Evolutionary conservation across 139 green algal genomes (phyloP), one percentile per base, ranked within the genome.

Genomic region (Haematococcus lacustris): DNA sequence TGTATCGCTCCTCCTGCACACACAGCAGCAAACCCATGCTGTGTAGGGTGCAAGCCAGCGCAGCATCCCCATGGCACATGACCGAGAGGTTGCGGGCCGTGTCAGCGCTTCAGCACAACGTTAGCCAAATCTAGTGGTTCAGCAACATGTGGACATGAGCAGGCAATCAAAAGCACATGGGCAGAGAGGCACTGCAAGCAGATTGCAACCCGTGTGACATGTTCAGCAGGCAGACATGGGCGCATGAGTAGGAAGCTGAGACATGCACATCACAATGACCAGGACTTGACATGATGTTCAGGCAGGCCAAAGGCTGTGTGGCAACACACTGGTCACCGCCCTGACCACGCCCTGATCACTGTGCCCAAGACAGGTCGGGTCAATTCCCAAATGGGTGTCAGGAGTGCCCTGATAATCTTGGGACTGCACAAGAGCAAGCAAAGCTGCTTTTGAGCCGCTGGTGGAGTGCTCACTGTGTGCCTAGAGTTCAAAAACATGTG

Each of bases 1-100:
- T 59, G 66, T 71, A 71, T 6, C 66, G 66, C 66, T 71, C 66
- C 41, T 51, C 66, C 66, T 71, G 66, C n/a, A n/a, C n/a, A n/a
- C n/a, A n/a, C n/a, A n/a, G n/a, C n/a, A n/a, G n/a, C n/a, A n/a
- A n/a, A n/a, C n/a, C n/a, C n/a, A n/a, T n/a, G n/a, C n/a, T 51
- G 66, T 3, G 38, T 39, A 3, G 40, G 5, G 57, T 65, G 57
- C 5, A 13, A 57, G 13, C 13, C 21, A 21, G 47, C 47, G 47
- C 21, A 21, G 47, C 47, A 57, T 57, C 13, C 13, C 21, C 13
- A 57, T 21, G 47, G 47, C 47, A 57, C 47, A 28, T 57, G 47
- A n/a, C n/a, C n/a, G 13, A 21, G 47, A 21, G 47, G 13, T 57
- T 57, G 47, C 47, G 21, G 13, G 47, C 13, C 47, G 47, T 21